Evolutionary conservation across 148 eudicot genomes (phyloP).

Genomic region (Oxyria digyna): DNA sequence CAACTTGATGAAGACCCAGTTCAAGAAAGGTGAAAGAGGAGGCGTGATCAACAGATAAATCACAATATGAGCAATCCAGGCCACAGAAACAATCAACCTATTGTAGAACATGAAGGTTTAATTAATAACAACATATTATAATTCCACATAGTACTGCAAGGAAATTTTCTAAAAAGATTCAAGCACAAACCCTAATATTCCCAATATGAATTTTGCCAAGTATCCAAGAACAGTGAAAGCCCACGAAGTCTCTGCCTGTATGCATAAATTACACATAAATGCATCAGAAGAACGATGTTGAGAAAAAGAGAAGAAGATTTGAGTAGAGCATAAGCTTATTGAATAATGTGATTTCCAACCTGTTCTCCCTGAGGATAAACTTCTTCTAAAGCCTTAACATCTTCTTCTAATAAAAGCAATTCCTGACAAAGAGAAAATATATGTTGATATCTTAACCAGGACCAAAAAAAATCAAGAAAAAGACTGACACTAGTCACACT

Average conservation of each 20-base stretch:
- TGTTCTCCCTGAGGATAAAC: conserved; percentile 99
- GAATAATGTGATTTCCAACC: conserved; percentile 37
- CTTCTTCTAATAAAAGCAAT: conserved; percentile 84
- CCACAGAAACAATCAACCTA: conserved; percentile 95
- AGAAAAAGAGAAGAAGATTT: background rate
- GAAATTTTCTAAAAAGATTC: background rate
- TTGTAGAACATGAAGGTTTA: conserved; percentile 11
- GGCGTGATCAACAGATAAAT: conserved; percentile 83
- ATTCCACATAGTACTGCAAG: background rate
- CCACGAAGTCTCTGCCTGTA: conserved; percentile 97
- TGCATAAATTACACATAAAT: conserved; percentile 5
- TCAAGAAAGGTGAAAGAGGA: conserved; percentile 86
- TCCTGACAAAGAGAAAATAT: conserved; percentile 43
- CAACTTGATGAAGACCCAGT: conserved; percentile 83
- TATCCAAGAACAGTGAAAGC: conserved; percentile 97
- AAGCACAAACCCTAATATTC: conserved; percentile 63
- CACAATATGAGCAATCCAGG: conserved; percentile 90
- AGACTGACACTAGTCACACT: background rate
- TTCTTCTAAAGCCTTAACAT: conserved; percentile 91
- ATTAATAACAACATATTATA: background rate
- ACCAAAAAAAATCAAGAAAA: background rate
- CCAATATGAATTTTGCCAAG: conserved; percentile 81
- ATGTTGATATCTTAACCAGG: background rate
- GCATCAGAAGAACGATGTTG: conserved; percentile 6
- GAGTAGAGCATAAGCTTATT: background rate